These are phyloP conservation scores for Achaetomiella virescens DNA, from an alignment of 495 filamentous ascomycete genomes.

Conservation along the genomic window DNA sequence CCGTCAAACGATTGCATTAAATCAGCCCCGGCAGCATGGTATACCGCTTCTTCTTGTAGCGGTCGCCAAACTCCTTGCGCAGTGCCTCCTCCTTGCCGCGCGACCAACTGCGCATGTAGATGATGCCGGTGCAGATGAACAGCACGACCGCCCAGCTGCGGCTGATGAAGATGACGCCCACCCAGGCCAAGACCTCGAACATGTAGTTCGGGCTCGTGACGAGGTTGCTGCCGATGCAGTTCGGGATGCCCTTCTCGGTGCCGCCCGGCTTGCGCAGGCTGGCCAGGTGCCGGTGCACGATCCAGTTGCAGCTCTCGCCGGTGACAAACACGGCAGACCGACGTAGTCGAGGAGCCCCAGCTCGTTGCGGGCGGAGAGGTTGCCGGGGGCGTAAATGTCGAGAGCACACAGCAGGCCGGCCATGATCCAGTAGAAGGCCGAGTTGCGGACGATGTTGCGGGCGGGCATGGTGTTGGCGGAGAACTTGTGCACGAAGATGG, in stretches of 20 bases:
- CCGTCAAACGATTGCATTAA: not conserved
- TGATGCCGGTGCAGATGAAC: conserved; percentile 60
- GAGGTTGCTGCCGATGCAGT: conserved; percentile 72
- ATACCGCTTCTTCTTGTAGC: conserved; percentile 83
- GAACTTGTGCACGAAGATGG: conserved; percentile 91
- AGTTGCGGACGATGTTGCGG: conserved; percentile 85
- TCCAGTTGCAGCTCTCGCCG: conserved; percentile 73
- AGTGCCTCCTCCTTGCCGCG: conserved; percentile 87
- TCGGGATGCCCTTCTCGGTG: conserved; percentile 80
- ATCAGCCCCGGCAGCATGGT: conserved; percentile 67
- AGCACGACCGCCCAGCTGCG: conserved; percentile 68
- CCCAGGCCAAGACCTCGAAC: conserved; percentile 84
- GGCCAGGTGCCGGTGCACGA: conserved; percentile 69
- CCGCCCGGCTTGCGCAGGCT: conserved; percentile 70
- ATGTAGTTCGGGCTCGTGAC: conserved; percentile 98
- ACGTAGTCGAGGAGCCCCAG: conserved; percentile 48
- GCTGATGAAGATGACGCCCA: conserved; percentile 67
- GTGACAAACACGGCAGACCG: conserved; percentile 65
- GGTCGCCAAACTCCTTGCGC: conserved; percentile 79
- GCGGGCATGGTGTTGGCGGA: conserved; percentile 87
- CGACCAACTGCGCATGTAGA: conserved; percentile 81
- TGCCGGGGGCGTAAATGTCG: conserved; percentile 73
- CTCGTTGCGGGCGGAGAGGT: conserved; percentile 45
- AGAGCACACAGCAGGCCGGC: conserved; percentile 77
- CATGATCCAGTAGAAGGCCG: conserved; percentile 81